Conservation (phyloP, 2,329 filamentous ascomycete genomes). For the Fonsecaea monophora region DNA sequence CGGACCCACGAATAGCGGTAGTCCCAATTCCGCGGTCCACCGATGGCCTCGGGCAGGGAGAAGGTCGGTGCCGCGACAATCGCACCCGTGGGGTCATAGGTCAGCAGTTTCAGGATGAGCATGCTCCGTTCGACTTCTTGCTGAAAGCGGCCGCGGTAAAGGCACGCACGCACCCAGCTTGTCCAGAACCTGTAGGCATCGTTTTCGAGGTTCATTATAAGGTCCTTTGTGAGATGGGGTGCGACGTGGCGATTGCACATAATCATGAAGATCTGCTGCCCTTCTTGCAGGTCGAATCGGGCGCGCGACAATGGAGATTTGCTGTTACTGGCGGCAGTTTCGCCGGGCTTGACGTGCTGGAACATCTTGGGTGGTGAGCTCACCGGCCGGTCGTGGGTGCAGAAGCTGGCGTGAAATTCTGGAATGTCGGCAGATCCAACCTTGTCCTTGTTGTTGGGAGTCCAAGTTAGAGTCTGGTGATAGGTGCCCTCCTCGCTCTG, state of each 20-base stretch:
- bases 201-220: slow-evolving; percentile 57
- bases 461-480: slow-evolving; percentile 29
- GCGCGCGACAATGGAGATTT: slow-evolving; percentile 19
- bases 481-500: slow-evolving; percentile 28
- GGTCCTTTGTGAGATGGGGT: slow-evolving; percentile 31
- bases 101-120: slow-evolving; percentile 77
- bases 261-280: slow-evolving; percentile 34
- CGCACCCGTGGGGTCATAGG: slow-evolving; percentile 78
- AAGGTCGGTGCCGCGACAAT: slow-evolving; percentile 80
- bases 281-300: slow-evolving; percentile 33
- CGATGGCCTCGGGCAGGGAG: slow-evolving; percentile 76
- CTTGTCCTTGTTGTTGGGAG: slow-evolving; percentile 8
- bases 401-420: slow-evolving; percentile 33
- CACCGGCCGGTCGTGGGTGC: slow-evolving; percentile 24
- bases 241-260: slow-evolving; percentile 32
- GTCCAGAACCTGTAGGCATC: slow-evolving; percentile 76
- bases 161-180: slow-evolving; percentile 73
- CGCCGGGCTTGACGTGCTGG: slow-evolving; percentile 15
- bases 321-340: slow-evolving; percentile 2
- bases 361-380: slow-evolving; percentile 25
- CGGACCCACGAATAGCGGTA: slow-evolving; percentile 73
- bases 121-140: slow-evolving; percentile 74
- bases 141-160: slow-evolving; percentile 74
- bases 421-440: slow-evolving; percentile 21
- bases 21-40: slow-evolving; percentile 64